Evolutionary conservation across 805 yeast genomes (phyloP), one percentile per base, ranked within the genome.

Genomic region (Henningerozyma blattae): DNA sequence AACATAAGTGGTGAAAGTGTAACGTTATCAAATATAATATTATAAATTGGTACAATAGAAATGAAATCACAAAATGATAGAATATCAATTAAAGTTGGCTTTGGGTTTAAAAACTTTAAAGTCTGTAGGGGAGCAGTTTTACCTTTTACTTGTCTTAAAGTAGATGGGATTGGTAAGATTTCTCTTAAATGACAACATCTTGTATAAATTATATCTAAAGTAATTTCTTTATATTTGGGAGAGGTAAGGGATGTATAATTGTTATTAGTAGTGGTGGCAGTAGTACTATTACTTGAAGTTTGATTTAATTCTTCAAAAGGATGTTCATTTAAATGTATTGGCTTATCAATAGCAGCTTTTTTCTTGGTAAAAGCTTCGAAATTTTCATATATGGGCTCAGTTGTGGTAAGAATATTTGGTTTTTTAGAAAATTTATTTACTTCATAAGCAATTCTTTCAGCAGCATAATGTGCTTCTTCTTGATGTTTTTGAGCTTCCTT

Each of bases 181-280:
- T 87, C 96, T 35, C 96, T 65, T 38, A 87, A 62, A 55, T 87
- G 96, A 53, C 96, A 87, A 55, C 96, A 89, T 43, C 96, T 65
- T 1, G 95, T 84, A 57, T 87, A 87, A 48, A 89, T 65, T 30
- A 75, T 68, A 46, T 84, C 95, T 34, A 65, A 40, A 2, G 60
- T 56, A 13, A 53, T 31, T 30, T 56, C 54, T n/a, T n/a, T n/a
- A n/a, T n/a, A n/a, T n/a, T n/a, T n/a, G n/a, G n/a, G n/a, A n/a
- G n/a, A n/a, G n/a, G n/a, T n/a, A n/a, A n/a, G n/a, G n/a, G n/a
- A n/a, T n/a, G n/a, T n/a, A n/a, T n/a, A n/a, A n/a, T n/a, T n/a
- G n/a, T n/a, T n/a, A 12, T 42, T 43, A 1, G 30, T 13, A 26
- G 64, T 61, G 34, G 43, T 35, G 8, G 46, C 52, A n/a, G 37